Evolutionary conservation across 352 stramenopile species (phyloP).

Genomic region (Aphanomyces cochlioides): DNA sequence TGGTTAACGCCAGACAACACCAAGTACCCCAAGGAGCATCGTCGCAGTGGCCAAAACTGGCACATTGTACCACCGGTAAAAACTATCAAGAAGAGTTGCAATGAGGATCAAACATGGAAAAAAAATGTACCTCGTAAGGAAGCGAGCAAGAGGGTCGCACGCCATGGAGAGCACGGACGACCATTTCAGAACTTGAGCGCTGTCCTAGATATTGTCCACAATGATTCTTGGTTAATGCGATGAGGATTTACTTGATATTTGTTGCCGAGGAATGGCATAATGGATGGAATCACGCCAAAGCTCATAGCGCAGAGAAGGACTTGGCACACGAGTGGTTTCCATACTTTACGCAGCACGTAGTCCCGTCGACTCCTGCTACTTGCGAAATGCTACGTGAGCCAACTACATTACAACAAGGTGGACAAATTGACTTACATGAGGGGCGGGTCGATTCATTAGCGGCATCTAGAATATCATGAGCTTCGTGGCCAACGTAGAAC

Average conservation of each 20-base stretch:
- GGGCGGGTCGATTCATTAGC: background rate
- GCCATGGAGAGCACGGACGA: conserved; percentile 40
- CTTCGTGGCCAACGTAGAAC: too few species aligned
- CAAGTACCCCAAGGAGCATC: conserved; percentile 42
- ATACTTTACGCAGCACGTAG: conserved; percentile 42
- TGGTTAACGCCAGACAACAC: background rate
- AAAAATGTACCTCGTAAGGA: conserved; percentile 40
- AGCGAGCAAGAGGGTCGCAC: conserved; percentile 46
- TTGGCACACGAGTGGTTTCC: conserved; percentile 51
- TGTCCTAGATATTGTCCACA: background rate
- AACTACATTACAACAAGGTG: too few species aligned
- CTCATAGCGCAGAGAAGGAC: conserved; percentile 54
- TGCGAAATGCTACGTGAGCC: too few species aligned
- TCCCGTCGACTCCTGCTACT: conserved; percentile 1
- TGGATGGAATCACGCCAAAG: conserved; percentile 59
- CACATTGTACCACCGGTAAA: conserved; percentile 50
- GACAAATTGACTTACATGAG: background rate
- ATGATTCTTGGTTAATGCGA: background rate
- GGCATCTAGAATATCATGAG: background rate
- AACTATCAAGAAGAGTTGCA: conserved; percentile 34
- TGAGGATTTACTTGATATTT: conserved; percentile 38
- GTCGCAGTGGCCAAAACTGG: conserved; percentile 38
- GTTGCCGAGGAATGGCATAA: conserved; percentile 72
- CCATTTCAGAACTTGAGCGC: conserved; percentile 29
- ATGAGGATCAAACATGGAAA: background rate